Percentiles rank a stretch among this genome's conserved stretches.
phyloP scores from a whole-genome alignment of 176 grass and related monocot genomes.

The Zea luxurians region DNA sequence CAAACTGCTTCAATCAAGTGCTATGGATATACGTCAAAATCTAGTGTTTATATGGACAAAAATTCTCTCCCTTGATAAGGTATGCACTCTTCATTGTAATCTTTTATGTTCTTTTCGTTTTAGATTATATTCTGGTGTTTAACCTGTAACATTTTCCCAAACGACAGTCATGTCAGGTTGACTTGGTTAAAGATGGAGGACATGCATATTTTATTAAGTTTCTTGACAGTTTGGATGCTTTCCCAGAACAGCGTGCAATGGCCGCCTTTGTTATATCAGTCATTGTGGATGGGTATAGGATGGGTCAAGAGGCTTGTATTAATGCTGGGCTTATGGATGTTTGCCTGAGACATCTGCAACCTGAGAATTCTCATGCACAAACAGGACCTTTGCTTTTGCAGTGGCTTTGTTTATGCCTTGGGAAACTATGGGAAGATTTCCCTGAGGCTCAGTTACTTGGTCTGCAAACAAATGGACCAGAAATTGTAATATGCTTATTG shows the following conservation, averaged over 20 bases:
- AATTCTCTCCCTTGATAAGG: constrained; percentile 99
- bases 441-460: constrained; percentile 74
- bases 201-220: constrained; percentile 93
- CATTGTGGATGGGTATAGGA: constrained; percentile 82
- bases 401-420: constrained; percentile 97
- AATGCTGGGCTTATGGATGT: constrained; percentile 73
- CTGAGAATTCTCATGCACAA: constrained; percentile 53
- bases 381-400: constrained; percentile 90
- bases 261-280: constrained; percentile 93
- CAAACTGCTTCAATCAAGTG: constrained; percentile 95
- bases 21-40: constrained; percentile 86
- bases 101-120: not conserved
- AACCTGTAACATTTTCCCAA: constrained; percentile 10
- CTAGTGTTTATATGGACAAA: constrained; percentile 99
- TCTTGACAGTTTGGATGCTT: constrained; percentile 91
- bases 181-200: constrained; percentile 96
- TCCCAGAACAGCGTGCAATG: constrained; percentile 95
- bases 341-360: constrained; percentile 81
- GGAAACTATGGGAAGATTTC: constrained; percentile 98
- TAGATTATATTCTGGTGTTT: constrained; percentile 31
- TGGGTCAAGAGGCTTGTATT: constrained; percentile 86
- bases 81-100: constrained; percentile 28
- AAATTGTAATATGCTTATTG: constrained; percentile 58
- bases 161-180: constrained; percentile 90
- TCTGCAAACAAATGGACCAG: constrained; percentile 58